Evolutionary conservation across 2,329 filamentous ascomycete genomes (phyloP).

Genomic region (Teratosphaeria viscida): DNA sequence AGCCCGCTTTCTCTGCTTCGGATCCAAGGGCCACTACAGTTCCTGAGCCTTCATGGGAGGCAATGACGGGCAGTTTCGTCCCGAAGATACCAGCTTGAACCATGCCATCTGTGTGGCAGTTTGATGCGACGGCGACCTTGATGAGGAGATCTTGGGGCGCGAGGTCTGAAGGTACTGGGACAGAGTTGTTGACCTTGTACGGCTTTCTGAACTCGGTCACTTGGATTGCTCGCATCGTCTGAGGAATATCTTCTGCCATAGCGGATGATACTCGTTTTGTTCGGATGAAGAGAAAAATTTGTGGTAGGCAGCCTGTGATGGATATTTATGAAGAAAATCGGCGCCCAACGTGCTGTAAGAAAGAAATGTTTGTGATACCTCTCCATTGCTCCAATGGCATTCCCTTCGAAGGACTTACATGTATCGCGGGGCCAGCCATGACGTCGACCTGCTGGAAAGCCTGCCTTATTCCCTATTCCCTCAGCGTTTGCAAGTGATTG

Average conservation of each 20-base stretch:
- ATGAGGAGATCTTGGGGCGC: slow-evolving; percentile 47
- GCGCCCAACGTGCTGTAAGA: background rate
- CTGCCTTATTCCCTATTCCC: too few species aligned
- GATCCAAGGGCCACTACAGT: slow-evolving; percentile 42
- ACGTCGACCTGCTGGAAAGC: too few species aligned
- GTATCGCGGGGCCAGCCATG: too few species aligned
- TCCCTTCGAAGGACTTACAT: too few species aligned
- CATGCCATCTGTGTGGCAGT: slow-evolving; percentile 55
- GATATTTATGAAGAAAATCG: background rate
- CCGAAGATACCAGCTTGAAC: slow-evolving; percentile 41
- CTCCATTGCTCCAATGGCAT: too few species aligned
- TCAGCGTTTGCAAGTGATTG: too few species aligned
- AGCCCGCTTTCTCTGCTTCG: slow-evolving; percentile 20
- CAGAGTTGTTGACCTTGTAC: slow-evolving; percentile 39
- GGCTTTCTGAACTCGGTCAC: slow-evolving; percentile 44
- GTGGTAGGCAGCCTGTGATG: background rate
- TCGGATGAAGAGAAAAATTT: background rate
- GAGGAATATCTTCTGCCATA: slow-evolving; percentile 24
- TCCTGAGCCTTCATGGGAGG: slow-evolving; percentile 48
- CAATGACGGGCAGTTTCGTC: slow-evolving; percentile 40
- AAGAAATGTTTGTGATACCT: background rate
- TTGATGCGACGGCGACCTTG: slow-evolving; percentile 48
- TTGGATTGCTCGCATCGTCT: slow-evolving; percentile 39
- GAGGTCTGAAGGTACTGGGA: slow-evolving; percentile 39
- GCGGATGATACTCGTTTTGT: background rate